Percentiles rank a stretch among this genome's conserved stretches.
Conservation (phyloP, 306 rosid genomes). For the Cicer cuneatum region DNA sequence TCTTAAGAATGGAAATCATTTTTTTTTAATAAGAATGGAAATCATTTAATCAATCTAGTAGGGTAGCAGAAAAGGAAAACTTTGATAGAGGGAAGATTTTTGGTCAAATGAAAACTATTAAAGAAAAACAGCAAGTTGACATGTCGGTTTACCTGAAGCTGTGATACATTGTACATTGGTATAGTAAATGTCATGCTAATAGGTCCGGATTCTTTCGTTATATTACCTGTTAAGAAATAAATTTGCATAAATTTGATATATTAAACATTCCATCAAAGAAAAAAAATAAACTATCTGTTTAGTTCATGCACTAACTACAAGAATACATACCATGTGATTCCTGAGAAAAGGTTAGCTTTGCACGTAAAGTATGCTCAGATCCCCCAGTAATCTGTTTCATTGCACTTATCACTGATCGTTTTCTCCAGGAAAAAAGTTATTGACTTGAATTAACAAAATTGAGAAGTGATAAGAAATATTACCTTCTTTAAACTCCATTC, state of each 20-base stretch:
- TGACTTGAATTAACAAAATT: constrained; percentile 2
- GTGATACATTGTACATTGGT: constrained; percentile 80
- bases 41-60: constrained; percentile 31
- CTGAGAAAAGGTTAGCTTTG: constrained; percentile 79
- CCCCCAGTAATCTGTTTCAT: constrained; percentile 74
- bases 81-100: constrained; percentile 10
- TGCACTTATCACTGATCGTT: constrained; percentile 48
- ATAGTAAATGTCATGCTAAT: constrained; percentile 91
- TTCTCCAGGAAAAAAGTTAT: constrained; percentile 23
- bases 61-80: constrained; percentile 9
- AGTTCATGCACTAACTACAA: constrained; percentile 33
- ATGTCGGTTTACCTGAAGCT: constrained; percentile 66
- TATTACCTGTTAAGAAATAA: constrained; percentile 59
- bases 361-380: constrained; percentile 80
- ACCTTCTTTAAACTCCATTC: constrained; percentile 85
- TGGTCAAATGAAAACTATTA: constrained; percentile 28
- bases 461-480: constrained; percentile 45
- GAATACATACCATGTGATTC: constrained; percentile 65
- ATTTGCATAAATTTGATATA: constrained; percentile 41
- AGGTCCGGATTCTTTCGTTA: constrained; percentile 84
- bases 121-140: constrained; percentile 31
- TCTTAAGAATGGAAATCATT: not conserved
- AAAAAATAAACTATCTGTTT: constrained; percentile 9
- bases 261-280: constrained; percentile 28
- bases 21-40: not conserved